Conservation (phyloP, 202 grass and related monocot genomes). For the Setaria italica region DNA sequence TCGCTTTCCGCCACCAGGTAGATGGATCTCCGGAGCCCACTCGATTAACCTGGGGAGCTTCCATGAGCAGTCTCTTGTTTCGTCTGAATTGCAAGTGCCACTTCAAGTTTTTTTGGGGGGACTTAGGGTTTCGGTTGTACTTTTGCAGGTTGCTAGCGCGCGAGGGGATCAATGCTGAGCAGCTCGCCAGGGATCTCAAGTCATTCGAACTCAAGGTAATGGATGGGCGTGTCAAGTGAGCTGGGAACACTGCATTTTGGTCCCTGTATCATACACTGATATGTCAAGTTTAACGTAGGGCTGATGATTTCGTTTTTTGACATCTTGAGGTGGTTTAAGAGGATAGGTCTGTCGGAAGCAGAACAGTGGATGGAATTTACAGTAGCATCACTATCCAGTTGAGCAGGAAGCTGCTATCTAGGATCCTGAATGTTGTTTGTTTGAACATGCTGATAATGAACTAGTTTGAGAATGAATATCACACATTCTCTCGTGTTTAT, state of each 20-base stretch:
- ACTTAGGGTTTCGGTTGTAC: constrained; percentile 52
- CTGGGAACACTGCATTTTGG: neutral
- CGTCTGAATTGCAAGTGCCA: neutral
- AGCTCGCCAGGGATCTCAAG: constrained; percentile 92
- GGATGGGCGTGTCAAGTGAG: constrained; percentile 6
- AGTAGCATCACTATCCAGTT: neutral
- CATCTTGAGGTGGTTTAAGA: neutral
- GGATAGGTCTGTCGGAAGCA: neutral
- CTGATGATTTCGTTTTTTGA: constrained; percentile 26
- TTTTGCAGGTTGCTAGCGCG: constrained; percentile 78
- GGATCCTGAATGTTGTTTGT: constrained; percentile 1
- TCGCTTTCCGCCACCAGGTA: constrained; percentile 91
- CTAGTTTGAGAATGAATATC: neutral
- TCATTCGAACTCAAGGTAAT: constrained; percentile 96
- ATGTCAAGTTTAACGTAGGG: neutral
- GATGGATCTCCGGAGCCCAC: constrained; percentile 11
- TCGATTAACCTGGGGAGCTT: neutral
- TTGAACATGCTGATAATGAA: neutral
- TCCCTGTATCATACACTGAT: constrained; percentile 5
- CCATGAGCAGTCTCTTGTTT: constrained; percentile 6
- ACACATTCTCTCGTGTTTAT: neutral
- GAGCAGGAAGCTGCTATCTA: constrained; percentile 5
- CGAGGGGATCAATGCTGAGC: constrained; percentile 93
- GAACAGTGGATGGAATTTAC: constrained; percentile 3
- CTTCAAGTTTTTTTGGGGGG: neutral